Evolutionary conservation across 768 basidiomycete genomes (phyloP), one percentile per base, ranked within the genome.

Genomic region (Royoungia palumana): DNA sequence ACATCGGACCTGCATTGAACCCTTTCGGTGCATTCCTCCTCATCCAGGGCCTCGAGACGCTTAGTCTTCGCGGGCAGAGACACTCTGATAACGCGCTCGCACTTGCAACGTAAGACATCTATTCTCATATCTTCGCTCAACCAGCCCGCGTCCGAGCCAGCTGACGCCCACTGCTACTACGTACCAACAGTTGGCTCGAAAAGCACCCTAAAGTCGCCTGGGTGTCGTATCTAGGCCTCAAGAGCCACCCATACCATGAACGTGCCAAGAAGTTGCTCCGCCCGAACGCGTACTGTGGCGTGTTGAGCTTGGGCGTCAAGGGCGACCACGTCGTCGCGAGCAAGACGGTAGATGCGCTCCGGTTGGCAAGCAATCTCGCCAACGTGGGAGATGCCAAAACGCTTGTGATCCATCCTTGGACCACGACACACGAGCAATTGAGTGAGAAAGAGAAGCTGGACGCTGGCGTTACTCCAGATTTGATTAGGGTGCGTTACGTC

Each of bases 181-280:
- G 5, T 8, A n/a, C 25, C 13, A 3, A 7, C 32, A 67, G 54
- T 34, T 86, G 76, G 72, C 78, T 92, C 28, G 74, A 82, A 58
- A 64, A 75, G 41, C 82, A 92, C 62, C 77, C 80, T 8, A 74
- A 77, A 27, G 77, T 93, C 32, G 67, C 78, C 1, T 93, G 87
- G 89, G 85, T 91, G 1, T 83, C 81, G 0, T 94, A 92, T 60
- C 77, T 83, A 35, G 91, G 91, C 6, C 76, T 91, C 1, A 61
- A 67, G 42, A 67, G 62, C 3, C 91, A 94, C 63, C 62, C 72
- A 1, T 83, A 81, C 30, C 75, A 93, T 65, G 66, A 66, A 39
- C 62, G 75, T 6, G 89, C 88, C 11, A 72, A 75, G 58, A 70
- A 75, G 49, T 68, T 82, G 28, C 68, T 90, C 44, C 73, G 83